Percentiles rank a stretch among this genome's conserved stretches.
Evolutionary conservation across 441 rosid genomes (phyloP).

Genomic region (Aleurites moluccanus): DNA sequence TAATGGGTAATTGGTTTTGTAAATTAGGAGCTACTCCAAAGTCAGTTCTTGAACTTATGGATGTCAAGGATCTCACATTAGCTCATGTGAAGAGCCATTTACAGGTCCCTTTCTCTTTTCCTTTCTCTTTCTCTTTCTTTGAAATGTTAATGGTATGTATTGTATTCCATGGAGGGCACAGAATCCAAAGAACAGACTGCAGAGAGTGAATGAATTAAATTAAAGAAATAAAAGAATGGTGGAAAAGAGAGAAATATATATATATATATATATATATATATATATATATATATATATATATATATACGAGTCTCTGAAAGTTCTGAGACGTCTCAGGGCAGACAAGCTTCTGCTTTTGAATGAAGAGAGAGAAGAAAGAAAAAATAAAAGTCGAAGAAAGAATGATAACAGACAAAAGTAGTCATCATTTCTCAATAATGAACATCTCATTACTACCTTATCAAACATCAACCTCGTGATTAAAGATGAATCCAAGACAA

Average conservation of each 20-base stretch:
- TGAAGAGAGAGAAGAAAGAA: conserved; percentile 5
- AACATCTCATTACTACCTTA: conserved; percentile 40
- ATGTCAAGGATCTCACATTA: conserved; percentile 81
- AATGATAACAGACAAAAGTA: conserved; percentile 36
- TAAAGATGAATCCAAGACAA: conserved; percentile 41
- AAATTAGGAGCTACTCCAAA: conserved; percentile 78
- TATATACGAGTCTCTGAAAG: conserved; percentile 20
- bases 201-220: conserved; percentile 22
- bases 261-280: too few relatives aligned
- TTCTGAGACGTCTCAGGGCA: conserved; percentile 31
- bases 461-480: conserved; percentile 77
- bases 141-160: not conserved
- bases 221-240: not conserved
- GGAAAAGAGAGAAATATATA: conserved; percentile 19
- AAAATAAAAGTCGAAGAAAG: conserved; percentile 9
- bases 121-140: not conserved
- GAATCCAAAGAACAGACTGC: conserved; percentile 22
- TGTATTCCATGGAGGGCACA: conserved; percentile 19
- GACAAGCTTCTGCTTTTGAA: conserved; percentile 33
- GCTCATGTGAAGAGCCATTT: conserved; percentile 90
- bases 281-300: too few relatives aligned
- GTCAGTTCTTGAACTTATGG: conserved; percentile 89
- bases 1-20: conserved; percentile 9
- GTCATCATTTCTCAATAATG: conserved; percentile 80
- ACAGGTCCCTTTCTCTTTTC: conserved; percentile 47